phyloP scores from a whole-genome alignment of 1,284 basidiomycete genomes.

The Cryptococcus sp. region DNA sequence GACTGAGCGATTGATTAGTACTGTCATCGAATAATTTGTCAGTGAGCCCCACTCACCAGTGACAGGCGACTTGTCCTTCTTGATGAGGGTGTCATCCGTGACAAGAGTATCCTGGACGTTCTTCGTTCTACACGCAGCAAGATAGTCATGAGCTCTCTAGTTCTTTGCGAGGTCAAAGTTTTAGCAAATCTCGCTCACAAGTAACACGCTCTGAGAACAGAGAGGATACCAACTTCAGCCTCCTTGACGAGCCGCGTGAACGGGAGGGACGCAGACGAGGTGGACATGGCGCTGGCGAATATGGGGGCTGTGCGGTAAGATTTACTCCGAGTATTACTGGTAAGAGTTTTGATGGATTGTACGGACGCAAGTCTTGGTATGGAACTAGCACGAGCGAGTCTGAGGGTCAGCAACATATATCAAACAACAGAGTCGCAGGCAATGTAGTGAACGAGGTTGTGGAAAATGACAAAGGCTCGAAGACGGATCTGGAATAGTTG shows the following conservation, averaged over 20 bases:
- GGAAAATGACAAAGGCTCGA: too few relatives aligned
- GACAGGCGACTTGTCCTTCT: slow-evolving; percentile 93
- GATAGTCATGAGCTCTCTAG: background rate
- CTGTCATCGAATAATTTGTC: too few relatives aligned
- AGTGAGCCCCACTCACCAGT: slow-evolving; percentile 68
- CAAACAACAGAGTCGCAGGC: too few relatives aligned
- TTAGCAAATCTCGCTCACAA: slow-evolving; percentile 31
- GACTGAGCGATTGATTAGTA: slow-evolving; percentile 57
- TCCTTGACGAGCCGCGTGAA: slow-evolving; percentile 43
- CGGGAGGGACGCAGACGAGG: slow-evolving; percentile 25
- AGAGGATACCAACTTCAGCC: slow-evolving; percentile 72
- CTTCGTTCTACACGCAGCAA: slow-evolving; percentile 61
- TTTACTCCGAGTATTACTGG: too few relatives aligned
- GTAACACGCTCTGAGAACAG: slow-evolving; percentile 82
- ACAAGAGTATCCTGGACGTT: slow-evolving; percentile 87
- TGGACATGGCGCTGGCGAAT: background rate
- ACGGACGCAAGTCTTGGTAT: too few relatives aligned
- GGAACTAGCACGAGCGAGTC: too few relatives aligned
- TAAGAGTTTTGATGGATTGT: too few relatives aligned
- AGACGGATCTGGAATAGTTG: too few relatives aligned
- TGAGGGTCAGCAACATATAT: too few relatives aligned
- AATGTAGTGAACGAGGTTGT: too few relatives aligned
- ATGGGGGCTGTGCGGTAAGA: background rate
- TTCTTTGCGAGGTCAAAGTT: background rate
- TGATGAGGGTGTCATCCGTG: slow-evolving; percentile 81